Evolutionary conservation across 306 rosid species (phyloP).

Genomic region (Malus orientalis): DNA sequence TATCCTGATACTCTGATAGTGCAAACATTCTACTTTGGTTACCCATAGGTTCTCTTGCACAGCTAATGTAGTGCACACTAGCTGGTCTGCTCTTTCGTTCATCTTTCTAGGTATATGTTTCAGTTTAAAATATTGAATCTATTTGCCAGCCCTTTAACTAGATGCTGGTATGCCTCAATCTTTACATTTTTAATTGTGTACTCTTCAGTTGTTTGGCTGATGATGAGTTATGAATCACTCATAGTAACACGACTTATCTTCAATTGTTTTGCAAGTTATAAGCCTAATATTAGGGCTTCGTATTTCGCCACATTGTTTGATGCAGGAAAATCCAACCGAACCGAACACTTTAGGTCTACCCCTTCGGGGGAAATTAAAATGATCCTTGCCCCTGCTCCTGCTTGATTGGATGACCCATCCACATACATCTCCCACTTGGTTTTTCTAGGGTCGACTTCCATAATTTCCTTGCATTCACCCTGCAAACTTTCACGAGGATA

Average conservation of each 20-base stretch:
- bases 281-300: no score
- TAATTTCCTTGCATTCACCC: no score
- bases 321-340: fast-evolving
- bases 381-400: fast-evolving
- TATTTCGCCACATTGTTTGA: no score
- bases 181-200: background rate
- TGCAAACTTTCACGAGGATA: background rate
- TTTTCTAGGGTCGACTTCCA: no score
- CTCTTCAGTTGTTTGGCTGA: background rate
- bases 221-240: no score
- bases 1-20: fast-evolving
- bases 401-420: background rate
- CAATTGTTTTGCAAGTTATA: no score
- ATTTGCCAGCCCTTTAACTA: fast-evolving
- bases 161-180: background rate
- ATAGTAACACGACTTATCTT: no score
- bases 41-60: no score
- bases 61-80: fast-evolving
- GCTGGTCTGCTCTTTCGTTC: fast-evolving
- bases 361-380: fast-evolving
- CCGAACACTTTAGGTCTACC: background rate
- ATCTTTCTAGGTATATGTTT: background rate
- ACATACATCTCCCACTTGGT: background rate
- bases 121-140: background rate
- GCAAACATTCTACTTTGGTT: fast-evolving